These are phyloP conservation scores for Raffaelea arxii DNA, from an alignment of 2,329 filamentous ascomycete genomes.

Conservation along the genomic window DNA sequence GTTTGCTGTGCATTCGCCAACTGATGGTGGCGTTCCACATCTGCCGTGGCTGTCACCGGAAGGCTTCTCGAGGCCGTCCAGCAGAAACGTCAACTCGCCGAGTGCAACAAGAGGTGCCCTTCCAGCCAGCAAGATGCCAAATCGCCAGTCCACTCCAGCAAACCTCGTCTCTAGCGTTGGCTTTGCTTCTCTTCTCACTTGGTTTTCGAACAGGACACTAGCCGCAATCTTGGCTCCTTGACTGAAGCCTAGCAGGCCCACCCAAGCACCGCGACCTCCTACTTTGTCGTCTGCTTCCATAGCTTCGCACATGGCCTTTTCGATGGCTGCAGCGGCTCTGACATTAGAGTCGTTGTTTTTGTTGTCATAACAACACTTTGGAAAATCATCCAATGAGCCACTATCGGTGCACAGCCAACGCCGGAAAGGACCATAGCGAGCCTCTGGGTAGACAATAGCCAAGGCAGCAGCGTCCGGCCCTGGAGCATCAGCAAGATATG, in stretches of 20 bases:
- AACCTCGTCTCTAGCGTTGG: too few relatives aligned
- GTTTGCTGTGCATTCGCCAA: not conserved
- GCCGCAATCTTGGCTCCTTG: slow-evolving; percentile 55
- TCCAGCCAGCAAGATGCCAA: slow-evolving; percentile 53
- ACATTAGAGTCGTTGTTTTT: not conserved
- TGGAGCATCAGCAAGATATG: slow-evolving; percentile 33
- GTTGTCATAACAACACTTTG: too few relatives aligned
- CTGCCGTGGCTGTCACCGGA: too few relatives aligned
- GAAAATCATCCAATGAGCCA: slow-evolving; percentile 28
- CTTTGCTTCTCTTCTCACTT: not conserved
- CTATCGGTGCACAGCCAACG: slow-evolving; percentile 38
- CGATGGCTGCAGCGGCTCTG: not conserved
- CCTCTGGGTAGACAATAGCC: not conserved
- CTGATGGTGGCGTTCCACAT: not conserved
- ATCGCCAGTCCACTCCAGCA: slow-evolving; percentile 38
- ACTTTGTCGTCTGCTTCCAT: slow-evolving; percentile 41
- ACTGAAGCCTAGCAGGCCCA: slow-evolving; percentile 55
- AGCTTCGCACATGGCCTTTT: slow-evolving; percentile 16
- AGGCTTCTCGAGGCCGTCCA: slow-evolving; percentile 6
- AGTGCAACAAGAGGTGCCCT: slow-evolving; percentile 49
- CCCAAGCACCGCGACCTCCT: slow-evolving; percentile 47
- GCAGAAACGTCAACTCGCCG: slow-evolving; percentile 15
- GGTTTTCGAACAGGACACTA: slow-evolving; percentile 40
- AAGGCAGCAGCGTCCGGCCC: not conserved
- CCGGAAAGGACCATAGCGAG: slow-evolving; percentile 26